Evolutionary conservation across 345 rosid genomes (phyloP).

Genomic region (Euphorbia peplus): DNA sequence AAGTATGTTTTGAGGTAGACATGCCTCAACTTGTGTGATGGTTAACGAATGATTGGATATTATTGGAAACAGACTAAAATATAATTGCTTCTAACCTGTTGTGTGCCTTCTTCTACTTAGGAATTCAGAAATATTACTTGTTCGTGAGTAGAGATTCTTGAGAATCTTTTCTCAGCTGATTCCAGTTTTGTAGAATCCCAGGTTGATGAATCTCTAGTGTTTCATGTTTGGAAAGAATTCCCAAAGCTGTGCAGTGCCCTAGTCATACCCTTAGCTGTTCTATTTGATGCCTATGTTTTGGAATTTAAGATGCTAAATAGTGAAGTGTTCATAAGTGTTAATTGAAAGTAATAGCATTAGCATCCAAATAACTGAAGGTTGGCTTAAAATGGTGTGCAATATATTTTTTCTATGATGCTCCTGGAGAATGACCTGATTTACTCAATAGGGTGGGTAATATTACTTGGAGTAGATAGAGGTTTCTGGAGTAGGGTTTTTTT

Average conservation of each 20-base stretch:
- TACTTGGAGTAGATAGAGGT: background rate
- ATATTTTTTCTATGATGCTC: background rate
- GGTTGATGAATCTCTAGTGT: background rate
- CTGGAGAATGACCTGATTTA: background rate
- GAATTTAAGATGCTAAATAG: background rate
- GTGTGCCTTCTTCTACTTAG: background rate
- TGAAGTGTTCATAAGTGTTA: background rate
- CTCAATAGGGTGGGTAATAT: background rate
- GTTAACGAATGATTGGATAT: background rate
- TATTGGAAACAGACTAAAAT: background rate
- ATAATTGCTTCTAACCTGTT: background rate
- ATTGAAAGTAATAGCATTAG: background rate
- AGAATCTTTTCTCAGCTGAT: background rate
- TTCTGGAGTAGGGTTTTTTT: background rate
- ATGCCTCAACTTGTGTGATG: background rate
- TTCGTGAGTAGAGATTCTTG: background rate
- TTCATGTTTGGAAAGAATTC: background rate
- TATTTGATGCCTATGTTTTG: background rate
- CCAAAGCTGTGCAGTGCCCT: background rate
- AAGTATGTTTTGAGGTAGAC: background rate
- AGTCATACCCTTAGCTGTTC: background rate
- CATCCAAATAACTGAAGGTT: background rate
- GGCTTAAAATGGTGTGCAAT: background rate
- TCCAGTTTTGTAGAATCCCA: background rate
- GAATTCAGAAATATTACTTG: constrained; percentile 1